These are phyloP conservation scores for Erythrobasidium hasegawianum DNA, from an alignment of 1,284 basidiomycete species.

Conservation along the genomic window DNA sequence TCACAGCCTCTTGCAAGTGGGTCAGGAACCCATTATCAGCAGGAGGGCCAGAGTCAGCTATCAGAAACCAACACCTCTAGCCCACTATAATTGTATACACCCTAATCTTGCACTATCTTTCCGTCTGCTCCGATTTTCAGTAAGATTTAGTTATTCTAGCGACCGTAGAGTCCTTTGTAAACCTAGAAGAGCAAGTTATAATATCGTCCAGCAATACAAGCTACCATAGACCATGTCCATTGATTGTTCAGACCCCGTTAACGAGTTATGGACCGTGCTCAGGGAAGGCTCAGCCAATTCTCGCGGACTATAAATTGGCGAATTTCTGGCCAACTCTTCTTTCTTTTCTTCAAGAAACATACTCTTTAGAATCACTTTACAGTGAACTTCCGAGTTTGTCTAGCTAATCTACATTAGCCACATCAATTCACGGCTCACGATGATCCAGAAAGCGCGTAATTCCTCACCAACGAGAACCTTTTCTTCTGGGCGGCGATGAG, in stretches of 20 bases:
- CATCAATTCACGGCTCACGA: constrained; percentile 33
- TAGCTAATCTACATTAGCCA: constrained; percentile 34
- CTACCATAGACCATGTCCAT: background rate
- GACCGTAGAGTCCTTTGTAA: background rate
- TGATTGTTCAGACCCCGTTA: background rate
- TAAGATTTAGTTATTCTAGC: background rate
- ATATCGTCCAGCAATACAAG: background rate
- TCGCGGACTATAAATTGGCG: background rate
- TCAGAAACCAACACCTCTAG: too few species aligned
- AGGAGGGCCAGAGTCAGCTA: too few species aligned
- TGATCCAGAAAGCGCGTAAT: constrained; percentile 17
- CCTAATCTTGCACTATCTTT: too few species aligned
- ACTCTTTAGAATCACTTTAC: constrained; percentile 33
- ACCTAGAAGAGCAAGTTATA: background rate
- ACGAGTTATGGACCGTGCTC: background rate
- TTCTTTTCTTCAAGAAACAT: constrained; percentile 31
- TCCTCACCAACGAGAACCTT: constrained; percentile 35
- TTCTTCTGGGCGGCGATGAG: constrained; percentile 6
- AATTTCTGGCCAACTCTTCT: background rate
- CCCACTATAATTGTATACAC: too few species aligned
- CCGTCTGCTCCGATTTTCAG: too few species aligned
- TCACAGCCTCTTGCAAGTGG: too few species aligned
- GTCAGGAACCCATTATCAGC: too few species aligned
- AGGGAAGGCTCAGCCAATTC: background rate
- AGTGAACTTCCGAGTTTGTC: constrained; percentile 34